Evolutionary conservation across 225 moss, liverwort and hornwort species (phyloP), one percentile per base, ranked within the genome.

Genomic region (Marchantia polymorpha): DNA sequence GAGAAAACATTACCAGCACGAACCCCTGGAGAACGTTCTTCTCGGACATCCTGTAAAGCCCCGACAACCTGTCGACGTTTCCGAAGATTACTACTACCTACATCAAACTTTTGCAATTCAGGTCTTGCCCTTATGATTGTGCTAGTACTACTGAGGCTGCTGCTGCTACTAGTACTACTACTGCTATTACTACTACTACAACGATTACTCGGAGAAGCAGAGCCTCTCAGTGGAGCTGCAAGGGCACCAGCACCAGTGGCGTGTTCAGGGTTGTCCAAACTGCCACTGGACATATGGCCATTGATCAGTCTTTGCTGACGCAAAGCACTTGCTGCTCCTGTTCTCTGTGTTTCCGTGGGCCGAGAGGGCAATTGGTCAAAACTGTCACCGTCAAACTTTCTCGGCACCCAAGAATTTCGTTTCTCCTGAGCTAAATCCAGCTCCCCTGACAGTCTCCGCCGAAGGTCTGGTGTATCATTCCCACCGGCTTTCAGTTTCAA

Each of bases 371-470:
- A 31, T 59, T 51, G 81, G 16, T 83, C 86, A 64, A 77, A 72
- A 73, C 31, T 76, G 47, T 86, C 74, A 29, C 48, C 59, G 20
- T 77, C 83, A 47, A 74, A 71, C 31, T 75, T 80, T 55, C 72
- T 80, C 0, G 86, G 86, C 65, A 78, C 77, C 86, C 81, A 81
- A 19, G 80, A 77, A 78, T 77, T 76, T 82, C 80, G 76, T 27
- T 69, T 79, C 83, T 76, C 66, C 80, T 82, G 70, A 19, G 79
- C 82, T 30, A 31, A 76, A 46, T 82, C 82, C 17, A 78, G 9
- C 20, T 20, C 58, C 15, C 47, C 27, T 72, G 68, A 60, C 23
- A 17, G 26, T n/a, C 71, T 80, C 72, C 49, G 13, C 50, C 22
- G 25, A 10, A 0, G 69, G 64, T 65, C 74, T 69, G 23, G 1